Evolutionary conservation across 2,329 filamentous ascomycete genomes (phyloP).

Genomic region (Apiospora sp.): DNA sequence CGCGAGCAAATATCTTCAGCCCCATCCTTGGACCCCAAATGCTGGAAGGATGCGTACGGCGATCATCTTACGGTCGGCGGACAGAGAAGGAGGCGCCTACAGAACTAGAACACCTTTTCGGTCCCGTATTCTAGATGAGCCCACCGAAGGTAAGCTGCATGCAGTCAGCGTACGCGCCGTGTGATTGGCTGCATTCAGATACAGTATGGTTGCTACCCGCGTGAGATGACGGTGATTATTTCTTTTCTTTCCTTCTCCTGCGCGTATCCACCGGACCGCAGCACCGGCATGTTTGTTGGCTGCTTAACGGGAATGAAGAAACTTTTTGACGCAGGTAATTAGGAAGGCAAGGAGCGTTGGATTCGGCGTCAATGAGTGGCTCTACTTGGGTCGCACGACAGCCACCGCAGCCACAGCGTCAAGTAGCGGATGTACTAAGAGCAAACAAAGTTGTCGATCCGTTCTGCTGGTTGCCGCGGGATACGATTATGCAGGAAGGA

Average conservation of each 20-base stretch:
- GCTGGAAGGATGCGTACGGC: background rate
- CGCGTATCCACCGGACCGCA: background rate
- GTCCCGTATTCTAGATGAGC: slow-evolving; percentile 2
- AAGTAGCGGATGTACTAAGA: background rate
- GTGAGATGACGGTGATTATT: background rate
- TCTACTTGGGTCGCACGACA: background rate
- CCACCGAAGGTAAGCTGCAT: background rate
- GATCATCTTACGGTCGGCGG: background rate
- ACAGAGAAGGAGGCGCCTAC: background rate
- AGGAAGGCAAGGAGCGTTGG: background rate
- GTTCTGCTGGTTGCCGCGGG: too few species aligned
- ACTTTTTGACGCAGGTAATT: too few species aligned
- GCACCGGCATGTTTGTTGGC: background rate
- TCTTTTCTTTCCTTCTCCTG: background rate
- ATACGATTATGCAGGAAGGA: too few species aligned
- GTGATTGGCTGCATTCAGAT: background rate
- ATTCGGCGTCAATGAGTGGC: background rate
- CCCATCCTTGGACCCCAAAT: background rate
- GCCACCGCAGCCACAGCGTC: too few species aligned
- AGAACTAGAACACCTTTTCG: too few species aligned
- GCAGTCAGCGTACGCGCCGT: background rate
- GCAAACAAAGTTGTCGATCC: too few species aligned
- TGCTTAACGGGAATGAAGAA: background rate
- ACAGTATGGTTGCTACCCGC: background rate
- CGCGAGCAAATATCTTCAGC: background rate